A percentile compares a stretch with the other conserved stretches of the same genome.
Conservation (phyloP, 177 flowering plant genomes). For the Tripterygium wilfordii region DNA sequence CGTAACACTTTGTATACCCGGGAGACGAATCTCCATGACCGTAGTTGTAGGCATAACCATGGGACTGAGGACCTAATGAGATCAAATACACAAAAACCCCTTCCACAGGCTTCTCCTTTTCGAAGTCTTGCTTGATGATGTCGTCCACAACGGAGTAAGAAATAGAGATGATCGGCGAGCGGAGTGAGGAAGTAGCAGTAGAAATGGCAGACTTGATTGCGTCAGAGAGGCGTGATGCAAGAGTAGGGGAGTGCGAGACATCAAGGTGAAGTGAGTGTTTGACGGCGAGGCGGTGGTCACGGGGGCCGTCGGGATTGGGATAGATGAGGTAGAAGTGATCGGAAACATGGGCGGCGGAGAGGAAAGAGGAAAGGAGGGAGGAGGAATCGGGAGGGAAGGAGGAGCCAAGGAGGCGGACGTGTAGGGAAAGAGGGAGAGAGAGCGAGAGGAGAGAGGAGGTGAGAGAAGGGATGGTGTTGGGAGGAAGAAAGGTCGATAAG, state of each 20-base stretch:
- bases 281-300: slow-evolving; percentile 26
- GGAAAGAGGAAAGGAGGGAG: slow-evolving; percentile 22
- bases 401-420: slow-evolving; percentile 35
- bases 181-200: slow-evolving; percentile 36
- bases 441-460: slow-evolving; percentile 29
- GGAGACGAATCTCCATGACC: slow-evolving; percentile 54
- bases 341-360: slow-evolving; percentile 21
- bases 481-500: slow-evolving; percentile 16
- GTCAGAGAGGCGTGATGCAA: slow-evolving; percentile 33
- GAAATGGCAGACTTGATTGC: slow-evolving; percentile 37
- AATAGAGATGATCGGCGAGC: slow-evolving; percentile 49
- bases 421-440: slow-evolving; percentile 29
- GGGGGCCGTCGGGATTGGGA: slow-evolving; percentile 6
- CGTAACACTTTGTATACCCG: slow-evolving; percentile 56
- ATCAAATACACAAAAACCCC: slow-evolving; percentile 59
- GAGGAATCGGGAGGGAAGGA: slow-evolving; percentile 25
- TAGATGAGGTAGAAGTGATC: slow-evolving; percentile 28
- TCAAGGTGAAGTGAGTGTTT: slow-evolving; percentile 54
- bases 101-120: slow-evolving; percentile 38
- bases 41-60: slow-evolving; percentile 63
- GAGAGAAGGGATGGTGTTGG: slow-evolving; percentile 12
- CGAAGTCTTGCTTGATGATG: slow-evolving; percentile 48
- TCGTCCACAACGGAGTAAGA: slow-evolving; percentile 37
- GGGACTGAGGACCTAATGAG: slow-evolving; percentile 45
- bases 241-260: slow-evolving; percentile 38